Percentiles rank a stretch among this genome's conserved stretches.
Conservation (phyloP, 2,329 filamentous ascomycete species). For the Fusarium fujikuroi region DNA sequence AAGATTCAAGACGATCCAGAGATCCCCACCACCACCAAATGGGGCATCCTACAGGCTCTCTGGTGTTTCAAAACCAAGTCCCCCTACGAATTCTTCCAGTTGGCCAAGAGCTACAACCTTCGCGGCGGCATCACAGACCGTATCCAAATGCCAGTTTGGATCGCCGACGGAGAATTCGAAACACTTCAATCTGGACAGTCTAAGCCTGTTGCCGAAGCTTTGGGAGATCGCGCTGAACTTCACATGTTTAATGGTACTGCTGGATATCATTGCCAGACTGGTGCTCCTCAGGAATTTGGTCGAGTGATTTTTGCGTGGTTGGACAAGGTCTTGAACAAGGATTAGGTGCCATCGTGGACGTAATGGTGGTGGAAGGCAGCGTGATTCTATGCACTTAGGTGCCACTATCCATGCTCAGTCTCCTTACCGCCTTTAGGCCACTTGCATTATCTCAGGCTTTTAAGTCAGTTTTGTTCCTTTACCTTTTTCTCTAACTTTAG, state of each 20-base stretch:
- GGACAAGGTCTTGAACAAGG: conserved; percentile 4
- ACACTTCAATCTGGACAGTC: conserved; percentile 22
- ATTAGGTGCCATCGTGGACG: background rate
- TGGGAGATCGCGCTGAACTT: conserved; percentile 8
- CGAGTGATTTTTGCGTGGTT: conserved; percentile 21
- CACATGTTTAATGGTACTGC: conserved; percentile 20
- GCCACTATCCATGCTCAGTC: background rate
- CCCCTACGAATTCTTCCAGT: conserved; percentile 44
- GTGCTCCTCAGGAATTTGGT: conserved; percentile 1
- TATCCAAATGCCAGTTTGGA: conserved; percentile 41
- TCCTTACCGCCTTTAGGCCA: background rate
- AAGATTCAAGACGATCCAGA: conserved; percentile 8
- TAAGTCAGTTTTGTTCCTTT: too few species aligned
- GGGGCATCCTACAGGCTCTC: conserved; percentile 48
- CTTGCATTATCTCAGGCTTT: background rate
- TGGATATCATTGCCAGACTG: conserved; percentile 23
- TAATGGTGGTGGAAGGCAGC: too few species aligned
- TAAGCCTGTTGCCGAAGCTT: background rate
- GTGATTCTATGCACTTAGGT: too few species aligned
- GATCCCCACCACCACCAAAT: conserved; percentile 34
- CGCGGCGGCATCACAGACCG: conserved; percentile 5
- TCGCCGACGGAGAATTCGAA: conserved; percentile 37
- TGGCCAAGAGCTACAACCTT: conserved; percentile 25
- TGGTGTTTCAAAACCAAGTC: conserved; percentile 48
- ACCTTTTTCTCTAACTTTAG: background rate